phyloP scores from a whole-genome alignment of 331 rosid genomes.

The Cydonia oblonga region DNA sequence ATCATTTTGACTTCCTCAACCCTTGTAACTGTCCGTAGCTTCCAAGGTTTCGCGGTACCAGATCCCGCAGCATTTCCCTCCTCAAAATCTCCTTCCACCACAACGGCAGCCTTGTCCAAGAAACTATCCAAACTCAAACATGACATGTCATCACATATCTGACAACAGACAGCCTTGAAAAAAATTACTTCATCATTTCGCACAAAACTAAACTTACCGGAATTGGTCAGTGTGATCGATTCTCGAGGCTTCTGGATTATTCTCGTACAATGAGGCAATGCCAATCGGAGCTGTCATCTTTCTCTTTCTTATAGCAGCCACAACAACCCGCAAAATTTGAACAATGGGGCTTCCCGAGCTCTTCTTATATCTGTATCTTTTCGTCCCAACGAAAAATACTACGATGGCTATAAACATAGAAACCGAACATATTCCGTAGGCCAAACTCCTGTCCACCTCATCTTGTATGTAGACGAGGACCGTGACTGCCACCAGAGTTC shows the following conservation, averaged over 20 bases:
- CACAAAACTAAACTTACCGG: constrained; percentile 23
- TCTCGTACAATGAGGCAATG: constrained; percentile 42
- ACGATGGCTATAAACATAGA: constrained; percentile 46
- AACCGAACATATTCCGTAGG: constrained; percentile 66
- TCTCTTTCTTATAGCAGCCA: constrained; percentile 52
- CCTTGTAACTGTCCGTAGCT: constrained; percentile 55
- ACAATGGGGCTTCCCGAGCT: constrained; percentile 77
- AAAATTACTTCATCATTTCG: background rate
- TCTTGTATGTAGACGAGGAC: constrained; percentile 81
- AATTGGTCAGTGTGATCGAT: constrained; percentile 53
- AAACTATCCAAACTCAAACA: constrained; percentile 25
- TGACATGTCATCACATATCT: background rate
- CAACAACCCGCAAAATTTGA: constrained; percentile 62
- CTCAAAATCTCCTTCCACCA: constrained; percentile 52
- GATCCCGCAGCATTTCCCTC: constrained; percentile 28
- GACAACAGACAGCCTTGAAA: too few relatives aligned
- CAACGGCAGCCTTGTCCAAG: constrained; percentile 80
- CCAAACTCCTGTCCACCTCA: constrained; percentile 68
- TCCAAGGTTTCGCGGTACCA: constrained; percentile 57
- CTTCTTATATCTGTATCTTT: constrained; percentile 54
- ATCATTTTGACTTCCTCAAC: constrained; percentile 88
- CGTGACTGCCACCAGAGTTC: constrained; percentile 69
- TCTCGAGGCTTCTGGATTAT: constrained; percentile 49
- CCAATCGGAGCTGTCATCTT: constrained; percentile 37
- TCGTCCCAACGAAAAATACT: constrained; percentile 48